Conservation (phyloP, 345 rosid genomes). For the Salix suchowensis region DNA sequence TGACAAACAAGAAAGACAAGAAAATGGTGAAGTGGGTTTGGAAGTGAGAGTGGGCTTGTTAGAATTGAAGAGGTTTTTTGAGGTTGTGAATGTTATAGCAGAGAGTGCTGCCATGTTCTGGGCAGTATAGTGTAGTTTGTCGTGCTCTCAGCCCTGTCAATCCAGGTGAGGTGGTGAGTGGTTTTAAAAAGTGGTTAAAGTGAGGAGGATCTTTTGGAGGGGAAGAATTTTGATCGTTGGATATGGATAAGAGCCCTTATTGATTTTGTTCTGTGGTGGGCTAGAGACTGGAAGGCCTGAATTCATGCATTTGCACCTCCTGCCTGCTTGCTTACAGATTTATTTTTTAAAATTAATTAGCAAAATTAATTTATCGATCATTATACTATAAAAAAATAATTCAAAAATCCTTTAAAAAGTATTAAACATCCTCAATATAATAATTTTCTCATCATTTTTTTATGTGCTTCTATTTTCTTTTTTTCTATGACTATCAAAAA, state of each 20-base stretch:
- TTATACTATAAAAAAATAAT: no score
- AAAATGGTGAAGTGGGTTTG: conserved; percentile 20
- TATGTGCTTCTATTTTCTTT: no score
- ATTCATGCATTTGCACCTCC: no score
- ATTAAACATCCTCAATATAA: no score
- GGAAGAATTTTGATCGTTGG: conserved; percentile 2
- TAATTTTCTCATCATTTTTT: no score
- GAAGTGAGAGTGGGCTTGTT: conserved; percentile 4
- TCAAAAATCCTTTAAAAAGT: no score
- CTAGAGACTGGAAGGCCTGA: neutral
- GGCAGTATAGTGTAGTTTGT: neutral
- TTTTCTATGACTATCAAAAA: no score
- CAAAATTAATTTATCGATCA: no score
- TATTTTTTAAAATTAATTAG: no score
- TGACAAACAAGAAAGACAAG: conserved; percentile 11
- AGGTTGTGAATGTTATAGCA: conserved; percentile 16
- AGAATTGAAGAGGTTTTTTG: neutral
- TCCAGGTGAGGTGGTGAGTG: neutral
- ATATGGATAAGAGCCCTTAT: neutral
- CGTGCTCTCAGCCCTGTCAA: no score
- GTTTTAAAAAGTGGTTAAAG: conserved; percentile 7
- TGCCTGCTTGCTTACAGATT: no score
- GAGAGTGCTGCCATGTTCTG: conserved; percentile 26
- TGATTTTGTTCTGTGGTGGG: neutral
- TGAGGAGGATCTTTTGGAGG: neutral